Conservation (phyloP, 768 basidiomycete species). For the Trametes elegans region DNA sequence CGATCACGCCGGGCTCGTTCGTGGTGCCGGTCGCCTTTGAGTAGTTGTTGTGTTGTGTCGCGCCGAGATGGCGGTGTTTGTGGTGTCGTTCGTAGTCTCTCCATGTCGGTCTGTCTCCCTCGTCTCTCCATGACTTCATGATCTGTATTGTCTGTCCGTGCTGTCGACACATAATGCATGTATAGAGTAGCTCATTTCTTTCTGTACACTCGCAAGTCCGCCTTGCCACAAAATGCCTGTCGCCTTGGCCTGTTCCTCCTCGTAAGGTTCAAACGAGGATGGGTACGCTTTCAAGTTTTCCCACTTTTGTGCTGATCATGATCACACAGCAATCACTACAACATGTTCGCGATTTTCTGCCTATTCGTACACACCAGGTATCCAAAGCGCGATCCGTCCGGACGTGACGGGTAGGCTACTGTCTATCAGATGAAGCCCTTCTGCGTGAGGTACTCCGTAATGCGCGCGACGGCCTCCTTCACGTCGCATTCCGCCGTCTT, state of each 20-base stretch:
- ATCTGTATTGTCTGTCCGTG: conserved; percentile 5
- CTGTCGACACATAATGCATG: conserved; percentile 10
- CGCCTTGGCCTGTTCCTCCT: neutral
- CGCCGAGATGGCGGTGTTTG: neutral
- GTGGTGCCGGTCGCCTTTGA: conserved; percentile 14
- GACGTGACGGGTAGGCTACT: neutral
- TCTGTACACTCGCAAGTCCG: neutral
- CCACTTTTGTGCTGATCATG: too few species aligned
- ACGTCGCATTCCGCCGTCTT: conserved; percentile 82
- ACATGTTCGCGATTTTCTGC: neutral
- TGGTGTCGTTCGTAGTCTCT: neutral
- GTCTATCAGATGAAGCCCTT: conserved; percentile 52
- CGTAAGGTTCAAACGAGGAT: too few species aligned
- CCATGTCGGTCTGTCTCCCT: neutral
- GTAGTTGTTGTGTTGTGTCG: neutral
- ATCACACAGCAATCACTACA: too few species aligned
- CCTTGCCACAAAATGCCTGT: neutral
- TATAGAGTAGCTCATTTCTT: neutral
- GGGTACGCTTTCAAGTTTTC: too few species aligned
- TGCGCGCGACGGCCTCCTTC: conserved; percentile 70
- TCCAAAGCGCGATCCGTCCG: neutral
- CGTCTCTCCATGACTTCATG: neutral
- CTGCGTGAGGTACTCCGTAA: conserved; percentile 73
- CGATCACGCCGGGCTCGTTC: conserved; percentile 7
- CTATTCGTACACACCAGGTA: conserved; percentile 10